These are phyloP conservation scores for Fusarium redolens DNA, from an alignment of 2,329 filamentous ascomycete species.

Conservation along the genomic window DNA sequence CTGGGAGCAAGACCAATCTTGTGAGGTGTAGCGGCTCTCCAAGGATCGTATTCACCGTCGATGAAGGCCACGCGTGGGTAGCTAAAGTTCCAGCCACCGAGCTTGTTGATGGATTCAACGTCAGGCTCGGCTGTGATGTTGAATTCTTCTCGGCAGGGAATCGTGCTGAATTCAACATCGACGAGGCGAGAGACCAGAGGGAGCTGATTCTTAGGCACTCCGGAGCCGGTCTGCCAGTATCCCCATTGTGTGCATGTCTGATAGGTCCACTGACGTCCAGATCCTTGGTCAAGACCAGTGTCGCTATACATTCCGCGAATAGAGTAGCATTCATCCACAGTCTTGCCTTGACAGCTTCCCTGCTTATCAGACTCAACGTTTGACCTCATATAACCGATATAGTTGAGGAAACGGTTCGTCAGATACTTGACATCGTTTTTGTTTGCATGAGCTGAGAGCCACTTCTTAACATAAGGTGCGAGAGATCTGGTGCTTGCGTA, in stretches of 20 bases:
- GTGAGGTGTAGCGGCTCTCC: slow-evolving; percentile 79
- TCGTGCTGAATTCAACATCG: slow-evolving; percentile 70
- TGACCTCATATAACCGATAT: slow-evolving; percentile 58
- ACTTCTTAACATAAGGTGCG: slow-evolving; percentile 49
- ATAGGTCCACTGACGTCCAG: slow-evolving; percentile 60
- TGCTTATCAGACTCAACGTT: slow-evolving; percentile 45
- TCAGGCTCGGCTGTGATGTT: slow-evolving; percentile 74
- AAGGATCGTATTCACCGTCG: slow-evolving; percentile 83
- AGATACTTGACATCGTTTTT: slow-evolving; percentile 52
- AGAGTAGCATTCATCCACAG: slow-evolving; percentile 48
- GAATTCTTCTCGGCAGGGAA: slow-evolving; percentile 75
- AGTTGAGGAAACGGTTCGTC: slow-evolving; percentile 62
- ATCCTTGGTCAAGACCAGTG: slow-evolving; percentile 36
- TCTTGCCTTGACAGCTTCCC: slow-evolving; percentile 40
- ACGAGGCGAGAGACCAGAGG: slow-evolving; percentile 79
- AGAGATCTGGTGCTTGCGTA: slow-evolving; percentile 56
- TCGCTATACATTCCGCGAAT: slow-evolving; percentile 36
- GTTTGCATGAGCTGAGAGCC: slow-evolving; percentile 58
- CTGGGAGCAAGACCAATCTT: slow-evolving; percentile 69
- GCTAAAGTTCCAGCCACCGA: slow-evolving; percentile 77
- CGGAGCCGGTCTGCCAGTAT: slow-evolving; percentile 79
- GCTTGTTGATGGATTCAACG: slow-evolving; percentile 76
- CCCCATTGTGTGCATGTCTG: slow-evolving; percentile 77
- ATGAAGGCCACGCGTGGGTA: slow-evolving; percentile 81
- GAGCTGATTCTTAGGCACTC: slow-evolving; percentile 70